These are phyloP conservation scores for Coemansia sp. DNA, from an alignment of 192 early-diverging fungal genomes.

Conservation along the genomic window DNA sequence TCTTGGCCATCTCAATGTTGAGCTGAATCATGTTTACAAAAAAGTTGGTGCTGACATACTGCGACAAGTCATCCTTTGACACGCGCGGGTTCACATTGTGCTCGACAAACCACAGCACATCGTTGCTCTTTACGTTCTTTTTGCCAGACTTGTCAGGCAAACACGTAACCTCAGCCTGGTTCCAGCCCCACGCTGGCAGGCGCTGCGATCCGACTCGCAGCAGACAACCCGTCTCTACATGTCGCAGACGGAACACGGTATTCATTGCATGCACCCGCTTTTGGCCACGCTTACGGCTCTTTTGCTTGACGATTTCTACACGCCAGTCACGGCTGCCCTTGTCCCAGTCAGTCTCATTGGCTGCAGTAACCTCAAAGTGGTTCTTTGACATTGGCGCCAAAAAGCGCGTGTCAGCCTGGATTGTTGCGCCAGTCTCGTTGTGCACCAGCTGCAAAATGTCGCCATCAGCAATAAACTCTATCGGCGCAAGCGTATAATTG, in stretches of 20 bases:
- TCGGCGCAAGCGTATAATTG: constrained; percentile 26
- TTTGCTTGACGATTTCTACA: constrained; percentile 50
- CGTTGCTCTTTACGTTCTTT: constrained; percentile 29
- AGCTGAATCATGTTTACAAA: constrained; percentile 24
- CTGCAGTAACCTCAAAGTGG: constrained; percentile 57
- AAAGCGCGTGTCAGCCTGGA: constrained; percentile 66
- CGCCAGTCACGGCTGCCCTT: constrained; percentile 61
- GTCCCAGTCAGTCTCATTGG: constrained; percentile 54
- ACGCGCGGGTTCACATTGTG: constrained; percentile 10
- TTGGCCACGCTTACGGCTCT: constrained; percentile 24
- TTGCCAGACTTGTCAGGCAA: constrained; percentile 63
- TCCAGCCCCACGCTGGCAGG: constrained; percentile 84
- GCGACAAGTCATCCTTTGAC: constrained; percentile 20
- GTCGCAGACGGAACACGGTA: constrained; percentile 66
- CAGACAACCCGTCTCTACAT: constrained; percentile 70
- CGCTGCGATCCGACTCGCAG: constrained; percentile 62
- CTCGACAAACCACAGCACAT: constrained; percentile 47
- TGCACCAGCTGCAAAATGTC: constrained; percentile 74
- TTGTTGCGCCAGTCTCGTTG: constrained; percentile 49
- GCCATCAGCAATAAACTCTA: constrained; percentile 56
- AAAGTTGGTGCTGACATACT: constrained; percentile 9
- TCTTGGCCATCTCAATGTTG: constrained; percentile 34
- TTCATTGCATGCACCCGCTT: constrained; percentile 52
- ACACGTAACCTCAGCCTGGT: constrained; percentile 85
- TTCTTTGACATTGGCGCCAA: constrained; percentile 61